These are phyloP conservation scores for Dovyalis caffra DNA, from an alignment of 345 rosid species.

Conservation along the genomic window DNA sequence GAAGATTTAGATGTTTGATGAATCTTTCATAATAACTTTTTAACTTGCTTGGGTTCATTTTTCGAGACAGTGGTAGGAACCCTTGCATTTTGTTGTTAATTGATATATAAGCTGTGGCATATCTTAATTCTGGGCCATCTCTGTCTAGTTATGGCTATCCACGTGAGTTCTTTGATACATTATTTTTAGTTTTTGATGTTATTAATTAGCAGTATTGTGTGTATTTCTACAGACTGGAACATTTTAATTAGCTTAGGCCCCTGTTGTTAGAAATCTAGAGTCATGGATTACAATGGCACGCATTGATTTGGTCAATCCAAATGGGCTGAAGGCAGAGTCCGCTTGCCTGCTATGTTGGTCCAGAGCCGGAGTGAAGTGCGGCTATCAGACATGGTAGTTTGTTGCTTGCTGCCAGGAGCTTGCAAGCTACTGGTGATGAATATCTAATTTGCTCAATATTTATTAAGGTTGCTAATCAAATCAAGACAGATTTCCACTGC, in stretches of 20 bases:
- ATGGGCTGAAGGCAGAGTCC: background rate
- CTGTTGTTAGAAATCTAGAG: background rate
- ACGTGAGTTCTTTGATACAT: background rate
- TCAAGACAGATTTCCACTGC: background rate
- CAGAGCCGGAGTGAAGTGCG: background rate
- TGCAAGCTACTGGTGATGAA: background rate
- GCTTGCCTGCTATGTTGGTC: background rate
- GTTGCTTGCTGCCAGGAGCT: background rate
- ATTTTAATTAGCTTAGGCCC: background rate
- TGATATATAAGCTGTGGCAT: background rate
- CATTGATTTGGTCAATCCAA: background rate
- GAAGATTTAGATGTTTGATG: slow-evolving; percentile 21
- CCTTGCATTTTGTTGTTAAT: background rate
- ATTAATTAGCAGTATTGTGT: background rate
- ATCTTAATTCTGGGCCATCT: background rate
- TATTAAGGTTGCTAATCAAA: background rate
- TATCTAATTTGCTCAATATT: too few relatives aligned
- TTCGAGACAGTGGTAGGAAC: slow-evolving; percentile 14
- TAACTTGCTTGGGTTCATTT: background rate
- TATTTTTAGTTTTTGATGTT: background rate
- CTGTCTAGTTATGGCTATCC: background rate
- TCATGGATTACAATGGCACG: background rate
- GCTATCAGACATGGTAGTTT: background rate
- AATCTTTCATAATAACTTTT: background rate
- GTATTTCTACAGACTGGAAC: background rate